A percentile compares a stretch with the other conserved stretches of the same genome.
phyloP scores from a whole-genome alignment of 78 protist species.

The Dictyostelium capitatum region DNA sequence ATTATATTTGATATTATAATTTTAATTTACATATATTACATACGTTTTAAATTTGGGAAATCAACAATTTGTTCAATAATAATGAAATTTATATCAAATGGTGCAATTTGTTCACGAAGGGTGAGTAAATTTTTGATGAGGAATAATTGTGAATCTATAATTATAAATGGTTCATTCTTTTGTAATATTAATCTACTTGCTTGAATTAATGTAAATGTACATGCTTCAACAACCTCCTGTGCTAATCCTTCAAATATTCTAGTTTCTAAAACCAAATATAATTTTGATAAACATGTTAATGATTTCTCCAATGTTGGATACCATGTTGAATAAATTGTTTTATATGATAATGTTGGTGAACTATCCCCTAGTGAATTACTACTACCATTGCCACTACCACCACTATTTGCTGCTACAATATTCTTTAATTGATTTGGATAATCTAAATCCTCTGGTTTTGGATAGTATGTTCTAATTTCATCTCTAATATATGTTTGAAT shows the following conservation, averaged over 20 bases:
- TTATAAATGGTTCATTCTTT: conserved; percentile 32
- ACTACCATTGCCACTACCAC: too few species aligned
- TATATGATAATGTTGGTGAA: conserved; percentile 12
- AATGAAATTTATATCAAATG: conserved; percentile 78
- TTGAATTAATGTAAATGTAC: conserved; percentile 62
- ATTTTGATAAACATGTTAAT: conserved; percentile 75
- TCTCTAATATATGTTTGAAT: conserved; percentile 81
- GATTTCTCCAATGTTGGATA: conserved; percentile 83
- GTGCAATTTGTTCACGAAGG: conserved; percentile 83
- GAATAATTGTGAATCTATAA: conserved; percentile 77
- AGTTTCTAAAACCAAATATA: conserved; percentile 78
- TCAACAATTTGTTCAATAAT: conserved; percentile 78
- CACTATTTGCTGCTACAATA: not conserved
- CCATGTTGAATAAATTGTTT: conserved; percentile 68
- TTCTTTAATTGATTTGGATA: conserved; percentile 71
- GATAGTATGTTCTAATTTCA: conserved; percentile 56
- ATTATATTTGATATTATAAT: not conserved
- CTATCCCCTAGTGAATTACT: not conserved
- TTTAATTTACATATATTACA: not conserved
- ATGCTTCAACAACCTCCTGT: conserved; percentile 79
- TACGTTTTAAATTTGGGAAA: conserved; percentile 80
- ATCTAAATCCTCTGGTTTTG: conserved; percentile 61
- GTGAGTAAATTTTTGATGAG: conserved; percentile 74
- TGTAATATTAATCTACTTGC: conserved; percentile 49
- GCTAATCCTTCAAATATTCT: conserved; percentile 85